Base-by-base conservation (phyloP, 2,329 filamentous ascomycete genomes). In the Penicillium oxalicum region DNA sequence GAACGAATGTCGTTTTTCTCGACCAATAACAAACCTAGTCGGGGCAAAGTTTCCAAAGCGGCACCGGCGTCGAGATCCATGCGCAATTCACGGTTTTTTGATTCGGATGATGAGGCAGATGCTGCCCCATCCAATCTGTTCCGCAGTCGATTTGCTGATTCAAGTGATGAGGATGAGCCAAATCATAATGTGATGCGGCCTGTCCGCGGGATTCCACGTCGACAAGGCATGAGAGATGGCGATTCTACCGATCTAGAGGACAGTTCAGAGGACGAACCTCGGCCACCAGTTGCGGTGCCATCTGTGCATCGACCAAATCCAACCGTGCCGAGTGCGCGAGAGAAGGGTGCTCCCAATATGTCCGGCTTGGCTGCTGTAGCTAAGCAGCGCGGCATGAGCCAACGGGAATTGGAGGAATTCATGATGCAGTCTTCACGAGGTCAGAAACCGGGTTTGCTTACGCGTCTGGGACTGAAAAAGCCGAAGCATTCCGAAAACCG, bases 141-240 rank as follows among this genome's bases (percentile, higher is more conserved):
- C 60, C 68, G 63, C 29, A 83, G 80, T 59, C 82, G 85, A 1
- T 86, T 89, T 58, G 81, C 74, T 1, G 84, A 88, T 59, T 88
- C 86, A 1, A 88, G 86, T 60, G 85, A 88, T 61, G 85, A 89
- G 47, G 84, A 87, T 13, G 74, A 74, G 11, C 69, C 65, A 27
- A 48, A 40, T 12, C 45, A 43, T 13, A 70, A 60, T 39, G 68
- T 58, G 55, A 69, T 75, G 28, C 71, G 72, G 24, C 81, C 77
- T 40, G 82, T 84, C 2, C 75, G 78, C 50, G 80, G 79, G 38
- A 86, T 81, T 49, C 83, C 75, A 11, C 77, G 73, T 42, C 80
- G 67, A n/a, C 69, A 76, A 46, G 77, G 82, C 47, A 75, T 75
- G 43, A 74, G 82, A 44, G 78, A 83, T 44, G 78, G 80, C 34